Evolutionary conservation across 495 filamentous ascomycete species (phyloP), one percentile per base, ranked within the genome.

Genomic region (Tuber umbilicatum): DNA sequence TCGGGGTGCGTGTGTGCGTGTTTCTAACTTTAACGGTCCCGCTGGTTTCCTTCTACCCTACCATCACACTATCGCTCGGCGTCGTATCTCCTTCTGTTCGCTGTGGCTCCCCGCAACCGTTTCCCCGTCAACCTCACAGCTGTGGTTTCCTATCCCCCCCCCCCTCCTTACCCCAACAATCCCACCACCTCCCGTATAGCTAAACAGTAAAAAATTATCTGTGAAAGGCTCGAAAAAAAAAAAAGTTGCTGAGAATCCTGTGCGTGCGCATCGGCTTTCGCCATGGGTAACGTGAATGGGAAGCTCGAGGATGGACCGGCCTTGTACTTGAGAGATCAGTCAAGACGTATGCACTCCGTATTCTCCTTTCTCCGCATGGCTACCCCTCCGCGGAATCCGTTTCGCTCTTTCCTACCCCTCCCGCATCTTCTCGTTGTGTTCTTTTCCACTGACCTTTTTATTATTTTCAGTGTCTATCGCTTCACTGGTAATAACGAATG

Each of bases 281-380:
- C 79, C 73, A 99, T 99, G 95, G 95, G 95, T 76, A 94, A 92
- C 86, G 91, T 98, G 84, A 91, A 88, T 84, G 97, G 94, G 86
- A 91, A 90, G 84, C 90, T 90, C 77, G 94, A 97, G 81, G 94
- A 97, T 85, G 91, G 91, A 82, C 88, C 90, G 77, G 86, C 88
- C 80, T 84, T 97, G 83, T 94, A 91, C 83, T 87, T 97, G 83
- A 91, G 92, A 85, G 94, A 99, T 83, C 95, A 97, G 85, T 92
- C 86, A 82, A 89, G 93, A 86, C 89, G 94, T 98, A 72, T 75
- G 80, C 69, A 75, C 75, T 64, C 80, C 72, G 31, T 50, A 70
- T 75, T 74, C 41, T 68, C 74, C 69, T 69, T 70, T 73, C 74
- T 71, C 71, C 64, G 39, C 27, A 69, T 74, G 27, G 55, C 27